Evolutionary conservation across 1,139 yeast species (phyloP), one percentile per base, ranked within the genome.

Genomic region (Suhomyces maxii): DNA sequence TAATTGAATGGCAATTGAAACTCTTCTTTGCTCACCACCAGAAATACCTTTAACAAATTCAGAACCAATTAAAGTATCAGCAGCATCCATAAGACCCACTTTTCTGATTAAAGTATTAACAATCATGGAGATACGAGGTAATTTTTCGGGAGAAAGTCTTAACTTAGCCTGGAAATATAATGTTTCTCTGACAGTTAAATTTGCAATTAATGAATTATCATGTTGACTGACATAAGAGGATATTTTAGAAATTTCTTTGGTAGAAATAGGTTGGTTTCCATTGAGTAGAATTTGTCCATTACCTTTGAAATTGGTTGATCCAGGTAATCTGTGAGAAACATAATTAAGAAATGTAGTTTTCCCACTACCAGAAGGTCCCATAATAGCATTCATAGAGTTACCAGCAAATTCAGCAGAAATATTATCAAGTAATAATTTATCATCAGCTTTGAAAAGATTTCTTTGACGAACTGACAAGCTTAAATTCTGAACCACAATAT

Each of bases 351-450:
- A 64, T 0, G 95, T 84, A 0, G 95, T 84, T 59, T 89, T 89
- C 3, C 96, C 96, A 7, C 90, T 83, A 0, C 96, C 96, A 1
- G 95, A 86, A 0, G 96, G 96, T 0, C 96, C 96, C 86, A 89
- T 82, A 34, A 89, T 86, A 0, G 87, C 93, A 64, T 88, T 89
- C n/a, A 89, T 73, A 39, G 80, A 73, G 6, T 86, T 64, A 2
- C 87, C 80, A 36, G 71, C 65, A 62, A 89, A 88, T 6, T 59
- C 58, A 0, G 90, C 89, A 49, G 73, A 68, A 7, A 88, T 67
- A 18, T 76, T 68, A 35, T 77, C 63, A 41, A 87, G 65, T 37
- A 83, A 79, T 8, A 41, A 39, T 37, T 45, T 46, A 7, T 46
- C 45, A 18, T 30, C 34, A 9, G 5, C 31, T 28, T 37, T 53